These are phyloP conservation scores for Colletotrichum truncatum DNA, from an alignment of 2,329 filamentous ascomycete species.

Conservation along the genomic window DNA sequence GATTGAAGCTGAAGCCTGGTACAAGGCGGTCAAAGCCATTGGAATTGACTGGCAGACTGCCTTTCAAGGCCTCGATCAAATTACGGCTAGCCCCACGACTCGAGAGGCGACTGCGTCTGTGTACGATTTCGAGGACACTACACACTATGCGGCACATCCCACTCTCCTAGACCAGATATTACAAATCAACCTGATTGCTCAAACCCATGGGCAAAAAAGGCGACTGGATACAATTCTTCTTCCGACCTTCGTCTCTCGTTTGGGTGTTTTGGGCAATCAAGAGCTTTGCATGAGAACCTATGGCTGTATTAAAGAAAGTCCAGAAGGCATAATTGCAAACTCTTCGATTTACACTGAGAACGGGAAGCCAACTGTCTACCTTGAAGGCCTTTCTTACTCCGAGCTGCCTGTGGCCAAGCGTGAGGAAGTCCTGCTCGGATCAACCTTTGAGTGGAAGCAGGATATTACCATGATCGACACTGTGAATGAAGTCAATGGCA, in stretches of 20 bases:
- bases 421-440: constrained; percentile 2
- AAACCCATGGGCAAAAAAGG: neutral
- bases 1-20: constrained; percentile 10
- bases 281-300: constrained; percentile 15
- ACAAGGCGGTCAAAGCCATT: constrained; percentile 11
- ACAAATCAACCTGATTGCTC: constrained; percentile 16
- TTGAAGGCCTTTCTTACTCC: constrained; percentile 15
- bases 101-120: constrained; percentile 11
- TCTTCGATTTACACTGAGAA: constrained; percentile 16
- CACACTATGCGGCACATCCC: constrained; percentile 10
- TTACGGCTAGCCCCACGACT: neutral
- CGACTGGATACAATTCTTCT: neutral
- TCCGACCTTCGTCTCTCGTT: neutral
- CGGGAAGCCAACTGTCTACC: neutral
- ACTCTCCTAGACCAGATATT: constrained; percentile 18
- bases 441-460: constrained; percentile 12
- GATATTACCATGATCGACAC: constrained; percentile 7
- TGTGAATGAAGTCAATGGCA: neutral
- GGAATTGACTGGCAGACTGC: constrained; percentile 19
- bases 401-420: constrained; percentile 14
- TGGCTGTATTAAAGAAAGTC: constrained; percentile 1
- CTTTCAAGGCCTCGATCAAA: constrained; percentile 12
- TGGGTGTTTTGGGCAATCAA: constrained; percentile 1
- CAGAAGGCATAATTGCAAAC: neutral
- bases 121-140: constrained; percentile 21